Percentiles rank a stretch among this genome's conserved stretches.
Conservation (phyloP, 2,329 filamentous ascomycete species). For the Leptographium radiaticola region DNA sequence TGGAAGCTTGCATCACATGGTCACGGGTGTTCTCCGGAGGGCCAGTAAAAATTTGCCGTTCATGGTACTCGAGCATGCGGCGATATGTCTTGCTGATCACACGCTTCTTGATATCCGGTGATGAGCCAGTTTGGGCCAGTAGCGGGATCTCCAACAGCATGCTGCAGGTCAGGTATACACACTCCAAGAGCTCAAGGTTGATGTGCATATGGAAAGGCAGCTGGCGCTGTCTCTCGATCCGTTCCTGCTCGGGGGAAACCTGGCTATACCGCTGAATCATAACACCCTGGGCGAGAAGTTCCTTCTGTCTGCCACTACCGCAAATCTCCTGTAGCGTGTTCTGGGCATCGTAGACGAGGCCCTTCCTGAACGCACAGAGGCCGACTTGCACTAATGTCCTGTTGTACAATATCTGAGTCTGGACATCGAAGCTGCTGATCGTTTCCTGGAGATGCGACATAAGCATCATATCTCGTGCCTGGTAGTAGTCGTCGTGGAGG, state of each 20-base stretch:
- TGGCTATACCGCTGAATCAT: conserved; percentile 97
- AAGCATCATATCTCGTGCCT: conserved; percentile 95
- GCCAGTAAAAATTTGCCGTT: conserved; percentile 97
- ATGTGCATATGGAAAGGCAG: conserved; percentile 99
- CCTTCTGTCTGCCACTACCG: conserved; percentile 93
- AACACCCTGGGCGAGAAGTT: conserved; percentile 91
- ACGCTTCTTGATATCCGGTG: conserved; percentile 92
- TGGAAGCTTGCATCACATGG: conserved; percentile 98
- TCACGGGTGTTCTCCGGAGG: conserved; percentile 98
- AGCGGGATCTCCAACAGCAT: conserved; percentile 98
- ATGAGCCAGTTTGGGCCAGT: conserved; percentile 90
- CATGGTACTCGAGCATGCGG: conserved; percentile 97
- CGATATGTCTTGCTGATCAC: conserved; percentile 99
- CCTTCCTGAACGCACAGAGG: conserved; percentile 94
- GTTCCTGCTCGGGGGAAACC: conserved; percentile 94
- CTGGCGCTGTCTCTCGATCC: conserved; percentile 91
- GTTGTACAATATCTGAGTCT: conserved; percentile 97
- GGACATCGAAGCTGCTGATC: conserved; percentile 91
- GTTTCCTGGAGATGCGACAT: conserved; percentile 99
- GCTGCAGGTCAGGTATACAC: conserved; percentile 95
- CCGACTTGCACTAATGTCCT: conserved; percentile 94
- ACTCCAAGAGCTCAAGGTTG: conserved; percentile 95
- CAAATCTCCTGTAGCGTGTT: conserved; percentile 97
- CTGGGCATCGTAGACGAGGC: conserved; percentile 93
- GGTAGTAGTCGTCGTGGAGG: conserved; percentile 95